Percentiles rank a stretch among this genome's conserved stretches.
These are phyloP conservation scores for Mycena kentingensis DNA, from an alignment of 768 basidiomycete species.

Conservation along the genomic window DNA sequence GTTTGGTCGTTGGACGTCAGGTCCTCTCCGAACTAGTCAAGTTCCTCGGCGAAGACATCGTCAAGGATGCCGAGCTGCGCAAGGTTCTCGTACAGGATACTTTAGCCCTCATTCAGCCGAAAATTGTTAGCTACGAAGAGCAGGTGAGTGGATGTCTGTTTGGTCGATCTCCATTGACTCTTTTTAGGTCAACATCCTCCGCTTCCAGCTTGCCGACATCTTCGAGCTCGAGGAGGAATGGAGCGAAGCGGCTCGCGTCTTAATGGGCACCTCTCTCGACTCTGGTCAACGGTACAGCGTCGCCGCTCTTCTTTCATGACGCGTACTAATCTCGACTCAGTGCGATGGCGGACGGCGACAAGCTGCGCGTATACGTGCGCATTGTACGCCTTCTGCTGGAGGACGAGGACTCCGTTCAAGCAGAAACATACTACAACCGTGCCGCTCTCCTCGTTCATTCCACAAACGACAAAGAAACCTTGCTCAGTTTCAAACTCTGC, in stretches of 20 bases:
- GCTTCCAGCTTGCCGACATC: constrained; percentile 90
- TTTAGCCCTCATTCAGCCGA: constrained; percentile 67
- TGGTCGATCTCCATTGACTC: constrained; percentile 5
- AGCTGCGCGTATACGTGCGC: constrained; percentile 87
- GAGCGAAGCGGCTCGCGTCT: constrained; percentile 87
- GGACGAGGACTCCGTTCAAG: constrained; percentile 95
- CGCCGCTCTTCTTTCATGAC: constrained; percentile 1
- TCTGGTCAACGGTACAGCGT: constrained; percentile 72
- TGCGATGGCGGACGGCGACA: constrained; percentile 76
- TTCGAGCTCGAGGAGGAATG: constrained; percentile 91
- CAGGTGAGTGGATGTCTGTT: constrained; percentile 58
- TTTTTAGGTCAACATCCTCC: constrained; percentile 72
- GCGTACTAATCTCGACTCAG: constrained; percentile 36
- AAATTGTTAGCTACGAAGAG: constrained; percentile 92
- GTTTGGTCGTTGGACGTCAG: constrained; percentile 86
- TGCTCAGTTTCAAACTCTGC: constrained; percentile 85
- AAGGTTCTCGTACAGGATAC: constrained; percentile 79
- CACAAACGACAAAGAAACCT: constrained; percentile 74
- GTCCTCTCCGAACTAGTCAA: constrained; percentile 85
- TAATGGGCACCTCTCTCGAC: constrained; percentile 92
- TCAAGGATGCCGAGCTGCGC: constrained; percentile 57
- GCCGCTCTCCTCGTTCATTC: constrained; percentile 88
- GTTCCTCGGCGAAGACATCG: constrained; percentile 55
- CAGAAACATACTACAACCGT: constrained; percentile 97
- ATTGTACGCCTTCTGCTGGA: constrained; percentile 93